Evolutionary conservation across 192 early-diverging fungal species (phyloP).

Genomic region (Entomortierella lignicola): DNA sequence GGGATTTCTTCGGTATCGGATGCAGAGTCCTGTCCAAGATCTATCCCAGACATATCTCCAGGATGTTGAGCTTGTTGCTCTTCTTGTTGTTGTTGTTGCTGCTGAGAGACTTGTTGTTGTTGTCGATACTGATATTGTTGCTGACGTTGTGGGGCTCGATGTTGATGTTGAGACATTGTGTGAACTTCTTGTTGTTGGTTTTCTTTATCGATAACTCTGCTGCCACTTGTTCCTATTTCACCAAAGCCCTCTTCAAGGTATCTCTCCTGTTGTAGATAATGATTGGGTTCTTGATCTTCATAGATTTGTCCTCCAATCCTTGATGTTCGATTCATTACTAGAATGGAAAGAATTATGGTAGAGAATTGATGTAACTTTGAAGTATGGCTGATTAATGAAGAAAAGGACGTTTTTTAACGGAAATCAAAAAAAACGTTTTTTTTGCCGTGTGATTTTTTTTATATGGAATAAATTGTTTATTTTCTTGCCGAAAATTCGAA

Average conservation of each 20-base stretch:
- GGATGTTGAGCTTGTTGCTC: not conserved
- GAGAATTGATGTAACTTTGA: no score
- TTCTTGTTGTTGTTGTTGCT: no score
- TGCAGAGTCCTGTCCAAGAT: not conserved
- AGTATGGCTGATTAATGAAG: no score
- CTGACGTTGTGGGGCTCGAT: conserved; percentile 2
- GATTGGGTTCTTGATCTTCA: not conserved
- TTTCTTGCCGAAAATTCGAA: no score
- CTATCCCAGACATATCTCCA: conserved; percentile 11
- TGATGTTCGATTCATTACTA: not conserved
- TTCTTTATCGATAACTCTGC: not conserved
- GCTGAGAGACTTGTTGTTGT: not conserved
- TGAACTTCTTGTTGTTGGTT: not conserved
- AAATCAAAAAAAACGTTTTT: no score
- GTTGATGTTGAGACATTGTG: not conserved
- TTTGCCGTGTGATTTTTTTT: no score
- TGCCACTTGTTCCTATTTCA: not conserved
- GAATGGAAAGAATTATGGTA: not conserved
- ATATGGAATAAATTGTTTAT: no score
- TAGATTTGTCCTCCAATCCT: not conserved
- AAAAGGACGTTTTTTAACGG: no score
- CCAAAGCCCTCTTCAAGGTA: not conserved
- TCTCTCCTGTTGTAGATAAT: not conserved
- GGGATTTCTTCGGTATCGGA: not conserved
- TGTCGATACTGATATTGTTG: conserved; percentile 22